Base-by-base conservation (phyloP, 129 eudicot genomes). In the Deinandra increscens region DNA sequence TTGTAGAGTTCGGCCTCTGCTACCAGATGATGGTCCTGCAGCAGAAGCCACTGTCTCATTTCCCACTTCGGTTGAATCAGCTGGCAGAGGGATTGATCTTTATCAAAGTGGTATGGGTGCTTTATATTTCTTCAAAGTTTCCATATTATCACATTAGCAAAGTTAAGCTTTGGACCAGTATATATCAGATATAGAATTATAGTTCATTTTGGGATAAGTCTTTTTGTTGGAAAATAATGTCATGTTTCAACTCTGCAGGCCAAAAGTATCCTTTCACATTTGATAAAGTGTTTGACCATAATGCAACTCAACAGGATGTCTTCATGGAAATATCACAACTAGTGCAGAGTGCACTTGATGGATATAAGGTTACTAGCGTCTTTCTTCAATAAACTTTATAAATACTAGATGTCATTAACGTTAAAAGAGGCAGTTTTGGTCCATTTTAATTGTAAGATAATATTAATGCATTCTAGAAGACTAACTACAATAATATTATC, bases 341-440 rank as follows among this genome's bases (percentile, higher is more conserved):
- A 6, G 88, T 86, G 29, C 92, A 86, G 64, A 86, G 92, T 70
- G 92, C 92, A 4, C 84, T 86, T 0, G 92, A 86, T 66, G 92
- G 92, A 20, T 86, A 86, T 53, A 86, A 86, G 92, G 92, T 86
- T 68, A 26, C 34, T 36, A 11, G 11, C 41, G 20, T 20, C 33
- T 19, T 36, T 26, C 31, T 36, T 63, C 2, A 49, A 34, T 6
- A 41, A 64, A 26, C 54, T 26, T 39, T 9, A 29, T 26, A 19
- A 42, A 33, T 18, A 48, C 9, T 20, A 22, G 43, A n/a, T n/a
- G 45, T 8, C 7, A 2, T 17, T 9, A 36, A 36, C 64, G 29
- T 58, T 26, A 59, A n/a, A 14, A 15, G 26, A 3, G 18, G 9
- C 19, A 8, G 31, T 6, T 33, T 34, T 6, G 19, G 65, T 59